Base-by-base conservation (phyloP, 306 rosid genomes). In the Coriaria nepalensis region DNA sequence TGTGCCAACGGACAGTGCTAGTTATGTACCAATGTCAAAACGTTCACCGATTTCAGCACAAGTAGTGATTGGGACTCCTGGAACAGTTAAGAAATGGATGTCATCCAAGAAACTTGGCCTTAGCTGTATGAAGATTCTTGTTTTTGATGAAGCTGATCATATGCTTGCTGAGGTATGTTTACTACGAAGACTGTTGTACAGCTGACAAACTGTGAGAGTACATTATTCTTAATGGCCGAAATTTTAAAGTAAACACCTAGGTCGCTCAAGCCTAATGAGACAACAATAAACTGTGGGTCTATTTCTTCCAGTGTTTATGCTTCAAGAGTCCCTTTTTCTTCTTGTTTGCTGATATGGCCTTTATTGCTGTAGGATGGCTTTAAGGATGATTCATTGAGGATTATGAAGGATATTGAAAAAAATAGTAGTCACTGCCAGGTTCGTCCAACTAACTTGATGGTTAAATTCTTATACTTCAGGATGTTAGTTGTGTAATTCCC, bases 121-220 rank as follows among this genome's bases (percentile, higher is more conserved):
- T 9, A 47, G 55, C 33, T 38, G 43, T 13, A 59, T 88, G 56
- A 78, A 62, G 76, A 77, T 88, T 59, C 95, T 88, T 36, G 97
- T 88, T 49, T 83, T 88, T 7, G 95, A 88, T 10, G 97, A 88
- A 68, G 97, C 97, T 35, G 97, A 88, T 76, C 95, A 84, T 61
- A 78, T 82, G 93, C 78, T 82, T 44, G 81, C 75, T 2, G 80
- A 75, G 81, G 93, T 82, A 63, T 40, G 29, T 36, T 8, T 12
- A 32, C 40, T 33, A 36, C 14, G 9, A 8, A 14, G n/a, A 14
- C 40, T 29, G 37, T 43, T 32, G 29, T 37, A 29, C 41, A 7
- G 29, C 29, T 20, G 29, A 20, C 29, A 20, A 20, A 20, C 29
- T 20, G 29, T 20, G 29, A 20, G 7, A 6, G 12, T 51, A 33